Base-by-base conservation (phyloP, 352 stramenopile genomes). In the Aphanomyces astaci region DNA sequence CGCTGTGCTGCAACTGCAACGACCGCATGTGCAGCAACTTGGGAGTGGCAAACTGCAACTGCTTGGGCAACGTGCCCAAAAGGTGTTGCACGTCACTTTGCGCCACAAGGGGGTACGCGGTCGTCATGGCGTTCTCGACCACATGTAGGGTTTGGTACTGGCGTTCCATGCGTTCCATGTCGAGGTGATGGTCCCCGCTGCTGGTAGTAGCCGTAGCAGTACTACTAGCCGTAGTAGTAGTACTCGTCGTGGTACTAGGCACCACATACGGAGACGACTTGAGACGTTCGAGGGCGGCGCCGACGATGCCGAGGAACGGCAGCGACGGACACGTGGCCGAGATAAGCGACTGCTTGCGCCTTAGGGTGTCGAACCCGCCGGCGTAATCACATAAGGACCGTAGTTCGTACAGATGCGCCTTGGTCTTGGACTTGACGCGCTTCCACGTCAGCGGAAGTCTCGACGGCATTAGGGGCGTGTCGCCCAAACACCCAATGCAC, bases 221-320 rank as follows among this genome's bases (percentile, higher is more conserved):
- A n/a, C n/a, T n/a, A n/a, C n/a, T n/a, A n/a, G n/a, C n/a, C n/a
- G n/a, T n/a, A n/a, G n/a, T n/a, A n/a, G n/a, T n/a, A n/a, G n/a
- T 15, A 15, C 36, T 43, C 36, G 36, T 15, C 36, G 36, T 43
- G 36, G 36, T 15, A 15, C 15, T 43, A 15, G 15, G 15, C 36
- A 43, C 36, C 36, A 86, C 82, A 54, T 86, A 84, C 43, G 70
- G 82, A 2, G 71, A 75, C 19, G 72, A 73, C 0, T 81, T 75
- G 24, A 90, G 72, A 4, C 84, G 73, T 59, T 92, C 84, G 2
- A 92, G 77, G 48, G 84, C 78, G 13, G 88, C 78, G 0, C 80
- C 82, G 33, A 92, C 77, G 2, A 92, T 81, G 2, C 84, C 84
- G 24, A 92, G 77, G 55, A 92, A 92, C 27, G 84, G 84, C n/a